These are phyloP conservation scores for Serendipita sp. DNA, from an alignment of 768 basidiomycete species.

Conservation along the genomic window DNA sequence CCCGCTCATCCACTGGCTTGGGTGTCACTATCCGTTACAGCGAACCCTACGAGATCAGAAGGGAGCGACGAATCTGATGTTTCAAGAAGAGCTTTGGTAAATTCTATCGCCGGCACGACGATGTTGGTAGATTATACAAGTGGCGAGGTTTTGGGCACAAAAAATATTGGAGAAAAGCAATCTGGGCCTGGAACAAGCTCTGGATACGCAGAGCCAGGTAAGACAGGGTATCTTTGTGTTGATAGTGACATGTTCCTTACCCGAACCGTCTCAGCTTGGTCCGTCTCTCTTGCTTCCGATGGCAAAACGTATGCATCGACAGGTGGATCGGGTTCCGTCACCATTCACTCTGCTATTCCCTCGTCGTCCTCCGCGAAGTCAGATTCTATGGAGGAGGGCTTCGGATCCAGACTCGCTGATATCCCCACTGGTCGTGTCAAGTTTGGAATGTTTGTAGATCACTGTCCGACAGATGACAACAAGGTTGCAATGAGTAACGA, in stretches of 20 bases:
- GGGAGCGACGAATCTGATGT: too few relatives aligned
- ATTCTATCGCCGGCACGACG: background rate
- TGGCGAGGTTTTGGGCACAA: background rate
- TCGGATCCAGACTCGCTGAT: conserved; percentile 44
- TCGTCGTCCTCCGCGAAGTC: background rate
- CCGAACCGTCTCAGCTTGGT: conserved; percentile 43
- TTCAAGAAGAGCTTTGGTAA: background rate
- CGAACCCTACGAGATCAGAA: background rate
- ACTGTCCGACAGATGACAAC: conserved; percentile 62
- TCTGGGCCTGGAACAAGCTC: background rate
- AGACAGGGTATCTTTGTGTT: background rate
- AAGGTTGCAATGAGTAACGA: conserved; percentile 64
- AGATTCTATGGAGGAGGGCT: conserved; percentile 19
- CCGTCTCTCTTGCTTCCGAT: conserved; percentile 63
- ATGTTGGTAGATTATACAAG: background rate
- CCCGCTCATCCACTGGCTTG: conserved; percentile 1
- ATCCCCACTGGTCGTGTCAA: conserved; percentile 54
- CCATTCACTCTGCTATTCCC: conserved; percentile 50
- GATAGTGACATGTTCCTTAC: background rate
- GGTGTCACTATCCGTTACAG: background rate
- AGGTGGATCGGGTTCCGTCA: conserved; percentile 53
- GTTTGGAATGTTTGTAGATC: conserved; percentile 58
- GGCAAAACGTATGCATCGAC: conserved; percentile 60
- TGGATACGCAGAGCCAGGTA: background rate
- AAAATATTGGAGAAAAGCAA: background rate